Base-by-base conservation (phyloP, 164 flowering plant species). In the Kingdonia uniflora region DNA sequence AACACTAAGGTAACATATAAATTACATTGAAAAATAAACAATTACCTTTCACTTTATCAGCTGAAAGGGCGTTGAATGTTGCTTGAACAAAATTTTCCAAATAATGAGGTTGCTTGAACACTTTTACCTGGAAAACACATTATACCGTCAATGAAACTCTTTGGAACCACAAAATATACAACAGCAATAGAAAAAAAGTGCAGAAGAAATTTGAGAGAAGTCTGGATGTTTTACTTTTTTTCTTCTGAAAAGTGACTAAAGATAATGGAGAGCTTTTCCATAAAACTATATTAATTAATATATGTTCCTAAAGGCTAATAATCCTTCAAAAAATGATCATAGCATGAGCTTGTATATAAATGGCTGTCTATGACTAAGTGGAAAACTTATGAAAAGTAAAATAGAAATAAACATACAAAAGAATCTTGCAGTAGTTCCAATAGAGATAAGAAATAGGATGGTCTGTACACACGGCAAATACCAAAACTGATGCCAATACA, bases 1-100 rank as follows among this genome's bases (percentile, higher is more conserved):
- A n/a, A n/a, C n/a, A n/a, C n/a, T n/a, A n/a, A n/a, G n/a, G n/a
- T n/a, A 29, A 29, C 35, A 29, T 29, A 4, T 29, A 29, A 29
- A 3, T 4, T n/a, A 24, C 11, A 37, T 0, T 16, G 1, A 41
- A 20, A 13, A 24, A 14, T 3, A 16, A 26, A 14, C 16, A 19
- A 57, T 16, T 59, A 85, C 98, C 99, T 75, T 72, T 82, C 48
- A 92, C 87, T 67, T 81, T 79, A 8, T 79, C 82, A 51, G 75
- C 72, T 29, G 87, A 51, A 45, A 88, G 95, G 24, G 97, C 97
- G 68, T 84, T 71, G 69, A 92, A 84, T 25, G 99, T 77, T 49
- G 97, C 61, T 60, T 92, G 99, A 64, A 92, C 97, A 75, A 92
- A 92, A 58, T 92, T 92, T 6, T 85, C 60, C 76, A 88, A 60